Evolutionary conservation across 495 filamentous ascomycete genomes (phyloP).

Genomic region (Trichoderma parareesei): DNA sequence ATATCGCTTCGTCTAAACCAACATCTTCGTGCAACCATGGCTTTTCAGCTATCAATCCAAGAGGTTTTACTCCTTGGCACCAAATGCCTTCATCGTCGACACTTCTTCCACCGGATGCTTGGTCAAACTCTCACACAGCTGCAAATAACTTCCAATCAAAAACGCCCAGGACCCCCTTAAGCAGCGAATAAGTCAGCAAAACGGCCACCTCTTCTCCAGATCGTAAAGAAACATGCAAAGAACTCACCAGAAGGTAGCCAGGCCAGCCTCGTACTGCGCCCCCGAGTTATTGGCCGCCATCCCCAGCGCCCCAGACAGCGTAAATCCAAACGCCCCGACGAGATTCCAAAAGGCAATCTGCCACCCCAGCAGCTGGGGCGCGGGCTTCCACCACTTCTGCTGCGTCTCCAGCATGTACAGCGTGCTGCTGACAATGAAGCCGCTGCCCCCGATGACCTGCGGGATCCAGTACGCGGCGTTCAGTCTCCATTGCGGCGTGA

Average conservation of each 20-base stretch:
- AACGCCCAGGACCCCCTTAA: constrained; percentile 65
- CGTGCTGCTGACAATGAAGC: constrained; percentile 51
- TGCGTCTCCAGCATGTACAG: constrained; percentile 69
- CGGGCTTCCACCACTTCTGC: constrained; percentile 55
- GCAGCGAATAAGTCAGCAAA: not conserved
- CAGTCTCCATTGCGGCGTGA: constrained; percentile 22
- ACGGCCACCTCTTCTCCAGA: not conserved
- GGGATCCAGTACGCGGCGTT: constrained; percentile 60
- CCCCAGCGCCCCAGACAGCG: constrained; percentile 57
- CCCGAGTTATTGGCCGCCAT: constrained; percentile 29
- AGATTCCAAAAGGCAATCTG: constrained; percentile 39
- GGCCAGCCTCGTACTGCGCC: constrained; percentile 47
- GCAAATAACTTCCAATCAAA: constrained; percentile 53
- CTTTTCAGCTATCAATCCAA: too few species aligned
- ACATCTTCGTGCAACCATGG: too few species aligned
- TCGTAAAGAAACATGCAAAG: too few species aligned
- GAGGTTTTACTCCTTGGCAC: not conserved
- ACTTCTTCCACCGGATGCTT: constrained; percentile 45
- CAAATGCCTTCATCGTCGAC: not conserved
- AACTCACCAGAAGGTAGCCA: constrained; percentile 24
- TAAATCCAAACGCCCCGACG: constrained; percentile 57
- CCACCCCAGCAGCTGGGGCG: constrained; percentile 48
- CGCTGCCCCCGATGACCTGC: constrained; percentile 57
- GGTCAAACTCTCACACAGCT: constrained; percentile 57
- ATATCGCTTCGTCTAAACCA: too few species aligned